Evolutionary conservation across 1,139 yeast species (phyloP), one percentile per base, ranked within the genome.

Genomic region (Pneumocystis carinii): DNA sequence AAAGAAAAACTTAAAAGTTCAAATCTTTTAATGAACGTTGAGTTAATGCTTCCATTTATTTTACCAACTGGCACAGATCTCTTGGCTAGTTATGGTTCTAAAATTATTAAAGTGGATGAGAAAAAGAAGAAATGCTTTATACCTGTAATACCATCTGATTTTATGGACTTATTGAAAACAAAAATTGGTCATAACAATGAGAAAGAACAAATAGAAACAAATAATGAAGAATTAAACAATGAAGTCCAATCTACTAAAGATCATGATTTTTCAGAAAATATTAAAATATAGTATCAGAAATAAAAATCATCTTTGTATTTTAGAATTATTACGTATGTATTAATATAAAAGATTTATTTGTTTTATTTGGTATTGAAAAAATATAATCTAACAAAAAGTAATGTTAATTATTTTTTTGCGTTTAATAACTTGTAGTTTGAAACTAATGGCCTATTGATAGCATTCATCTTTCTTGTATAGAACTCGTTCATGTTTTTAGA

Each of bases 31-130:
- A 41, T 41, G 53, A 17, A 41, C 24, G 53, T 24, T 41, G 27
- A 19, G 2, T 41, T 41, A 17, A 70, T 71, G 15, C 70, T 77
- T 36, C 73, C 75, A 3, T 74, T 76, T 65, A 69, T 69, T 38
- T 67, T 75, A n/a, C 80, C 80, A 0, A 71, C 74, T 1, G 66
- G 73, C 29, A 68, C 73, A 2, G 79, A 77, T 64, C 73, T 75
- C 75, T 70, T 75, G 59, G 68, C 72, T 32, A 72, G 74, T 32
- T 77, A 79, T 78, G 79, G 79, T 12, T 74, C 77, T 17, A 77
- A 77, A 1, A 68, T 75, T 10, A 76, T 77, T 4, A 78, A 78
- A 12, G 71, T 73, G 2, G 70, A 75, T 53, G 68, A 69, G 24
- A 68, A 69, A 36, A 68, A 73, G n/a, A 77, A 76, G 7, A 71